Conservation (phyloP, 345 rosid genomes). For the Aquilaria sinensis region DNA sequence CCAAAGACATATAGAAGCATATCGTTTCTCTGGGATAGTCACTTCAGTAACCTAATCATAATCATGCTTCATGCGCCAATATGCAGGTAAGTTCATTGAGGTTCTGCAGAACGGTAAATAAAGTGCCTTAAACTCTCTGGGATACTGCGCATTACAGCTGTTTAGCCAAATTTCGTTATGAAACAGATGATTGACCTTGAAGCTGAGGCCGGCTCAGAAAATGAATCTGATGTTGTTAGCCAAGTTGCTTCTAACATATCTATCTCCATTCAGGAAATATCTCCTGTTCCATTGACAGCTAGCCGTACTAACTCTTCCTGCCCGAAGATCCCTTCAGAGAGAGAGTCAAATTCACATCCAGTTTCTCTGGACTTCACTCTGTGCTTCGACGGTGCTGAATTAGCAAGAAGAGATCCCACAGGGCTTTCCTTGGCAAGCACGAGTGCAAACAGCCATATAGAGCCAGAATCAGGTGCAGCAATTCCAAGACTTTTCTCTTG, state of each 20-base stretch:
- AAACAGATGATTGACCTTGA: constrained; percentile 47
- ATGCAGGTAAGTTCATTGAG: too few species aligned
- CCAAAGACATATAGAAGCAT: too few species aligned
- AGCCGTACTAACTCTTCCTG: constrained; percentile 25
- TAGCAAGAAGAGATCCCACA: constrained; percentile 20
- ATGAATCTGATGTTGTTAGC: constrained; percentile 44
- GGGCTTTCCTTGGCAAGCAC: constrained; percentile 58
- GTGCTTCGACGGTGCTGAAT: constrained; percentile 26
- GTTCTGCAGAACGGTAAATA: too few species aligned
- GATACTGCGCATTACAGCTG: neutral
- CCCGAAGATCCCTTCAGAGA: constrained; percentile 8
- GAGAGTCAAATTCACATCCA: constrained; percentile 19
- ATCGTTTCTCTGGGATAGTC: too few species aligned
- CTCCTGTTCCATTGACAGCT: constrained; percentile 27
- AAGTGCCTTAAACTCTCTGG: too few species aligned
- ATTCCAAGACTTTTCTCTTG: constrained; percentile 66
- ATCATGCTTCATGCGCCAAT: too few species aligned
- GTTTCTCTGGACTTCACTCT: constrained; percentile 61
- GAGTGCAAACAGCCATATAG: constrained; percentile 44
- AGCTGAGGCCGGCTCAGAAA: constrained; percentile 45
- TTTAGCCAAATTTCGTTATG: constrained; percentile 28
- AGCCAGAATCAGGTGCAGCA: constrained; percentile 27
- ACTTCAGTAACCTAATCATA: too few species aligned
- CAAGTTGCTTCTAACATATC: constrained; percentile 69
- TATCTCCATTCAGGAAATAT: constrained; percentile 33